Evolutionary conservation across 768 basidiomycete genomes (phyloP).

Genomic region (Amanita brunnescens): DNA sequence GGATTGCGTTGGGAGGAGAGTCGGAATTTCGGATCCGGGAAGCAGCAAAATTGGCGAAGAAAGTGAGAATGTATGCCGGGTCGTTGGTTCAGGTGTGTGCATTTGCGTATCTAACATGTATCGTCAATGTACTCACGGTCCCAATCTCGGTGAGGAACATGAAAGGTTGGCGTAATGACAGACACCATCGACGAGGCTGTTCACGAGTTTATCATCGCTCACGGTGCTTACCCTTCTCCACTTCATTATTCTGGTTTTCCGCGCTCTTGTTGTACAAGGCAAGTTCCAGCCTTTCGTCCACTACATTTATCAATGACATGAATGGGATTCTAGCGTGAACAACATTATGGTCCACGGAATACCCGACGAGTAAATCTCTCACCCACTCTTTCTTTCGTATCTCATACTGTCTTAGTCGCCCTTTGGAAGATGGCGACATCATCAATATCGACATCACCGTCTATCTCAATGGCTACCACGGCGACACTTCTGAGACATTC

Average conservation of each 20-base stretch:
- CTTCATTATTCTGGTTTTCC: conserved; percentile 70
- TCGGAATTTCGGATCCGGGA: conserved; percentile 44
- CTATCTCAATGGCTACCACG: conserved; percentile 78
- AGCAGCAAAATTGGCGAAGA: conserved; percentile 48
- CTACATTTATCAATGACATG: conserved; percentile 27
- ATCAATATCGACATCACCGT: conserved; percentile 86
- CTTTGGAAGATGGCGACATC: conserved; percentile 75
- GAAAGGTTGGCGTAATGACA: conserved; percentile 65
- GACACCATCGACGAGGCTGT: conserved; percentile 62
- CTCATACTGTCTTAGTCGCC: conserved; percentile 41
- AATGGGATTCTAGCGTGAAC: conserved; percentile 62
- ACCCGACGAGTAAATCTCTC: conserved; percentile 65
- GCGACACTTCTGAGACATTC: conserved; percentile 84
- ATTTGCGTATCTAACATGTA: not conserved
- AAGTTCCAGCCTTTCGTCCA: not conserved
- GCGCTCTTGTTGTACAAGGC: conserved; percentile 69
- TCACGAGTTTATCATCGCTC: conserved; percentile 53
- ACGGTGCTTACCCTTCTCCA: conserved; percentile 82
- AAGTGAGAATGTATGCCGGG: conserved; percentile 47
- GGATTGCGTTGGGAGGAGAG: conserved; percentile 42
- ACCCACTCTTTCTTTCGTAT: not conserved
- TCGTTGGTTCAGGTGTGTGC: conserved; percentile 41
- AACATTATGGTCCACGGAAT: conserved; percentile 86
- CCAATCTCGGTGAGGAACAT: conserved; percentile 2
- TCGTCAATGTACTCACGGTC: not conserved